A percentile compares a stretch with the other conserved stretches of the same genome.
Conservation (phyloP, 139 green algal genomes). For the Nannochloris sp. region DNA sequence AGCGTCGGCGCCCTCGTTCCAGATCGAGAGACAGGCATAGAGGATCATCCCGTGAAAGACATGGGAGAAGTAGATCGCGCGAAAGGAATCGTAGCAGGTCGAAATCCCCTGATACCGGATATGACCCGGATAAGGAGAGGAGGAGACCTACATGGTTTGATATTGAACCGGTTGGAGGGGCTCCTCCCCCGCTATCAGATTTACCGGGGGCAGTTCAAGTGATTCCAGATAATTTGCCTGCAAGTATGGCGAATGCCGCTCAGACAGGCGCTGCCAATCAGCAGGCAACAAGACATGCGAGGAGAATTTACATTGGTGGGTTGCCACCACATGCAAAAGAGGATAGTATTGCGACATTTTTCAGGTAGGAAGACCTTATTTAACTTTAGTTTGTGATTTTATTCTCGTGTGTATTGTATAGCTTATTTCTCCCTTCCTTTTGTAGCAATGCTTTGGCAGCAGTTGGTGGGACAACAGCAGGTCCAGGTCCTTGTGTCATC, state of each 20-base stretch:
- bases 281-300: conserved; percentile 85
- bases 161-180: conserved; percentile 32
- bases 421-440: not conserved
- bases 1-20: not conserved
- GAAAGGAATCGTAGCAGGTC: conserved; percentile 7
- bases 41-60: not conserved
- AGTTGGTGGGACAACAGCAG: conserved; percentile 83
- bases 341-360: conserved; percentile 77
- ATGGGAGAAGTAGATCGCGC: not conserved
- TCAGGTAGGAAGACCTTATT: conserved; percentile 26
- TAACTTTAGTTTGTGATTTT: not conserved
- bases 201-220: conserved; percentile 21
- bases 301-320: conserved; percentile 92
- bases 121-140: conserved; percentile 19
- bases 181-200: conserved; percentile 19
- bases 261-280: conserved; percentile 34
- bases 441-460: conserved; percentile 76
- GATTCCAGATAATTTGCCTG: not conserved
- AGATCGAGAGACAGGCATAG: conserved; percentile 7
- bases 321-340: conserved; percentile 82
- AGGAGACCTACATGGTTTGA: conserved; percentile 36
- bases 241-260: not conserved
- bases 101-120: conserved; percentile 6
- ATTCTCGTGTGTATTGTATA: not conserved
- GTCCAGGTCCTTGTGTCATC: conserved; percentile 80